Evolutionary conservation across 805 yeast genomes (phyloP).

Genomic region (Teunomyces cretensis): DNA sequence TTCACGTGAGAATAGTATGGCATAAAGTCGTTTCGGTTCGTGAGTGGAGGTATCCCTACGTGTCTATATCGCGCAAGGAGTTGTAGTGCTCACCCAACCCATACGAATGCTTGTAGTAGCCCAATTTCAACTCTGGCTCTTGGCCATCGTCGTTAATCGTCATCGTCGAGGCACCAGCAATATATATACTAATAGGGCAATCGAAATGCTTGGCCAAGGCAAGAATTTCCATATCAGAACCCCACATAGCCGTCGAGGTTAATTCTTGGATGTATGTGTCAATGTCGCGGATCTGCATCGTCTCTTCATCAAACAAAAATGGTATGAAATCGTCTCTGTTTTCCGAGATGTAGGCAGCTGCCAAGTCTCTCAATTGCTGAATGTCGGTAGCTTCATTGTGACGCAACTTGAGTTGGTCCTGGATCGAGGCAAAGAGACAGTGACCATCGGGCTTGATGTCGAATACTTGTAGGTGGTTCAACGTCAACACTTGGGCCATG

Average conservation of each 20-base stretch:
- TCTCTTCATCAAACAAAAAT: constrained; percentile 76
- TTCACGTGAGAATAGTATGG: constrained; percentile 3
- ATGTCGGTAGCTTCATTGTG: constrained; percentile 41
- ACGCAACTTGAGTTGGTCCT: constrained; percentile 69
- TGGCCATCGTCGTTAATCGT: constrained; percentile 58
- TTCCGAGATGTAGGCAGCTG: constrained; percentile 64
- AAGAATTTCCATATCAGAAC: constrained; percentile 88
- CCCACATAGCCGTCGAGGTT: constrained; percentile 88
- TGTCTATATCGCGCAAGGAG: constrained; percentile 42
- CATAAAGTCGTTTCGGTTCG: neutral
- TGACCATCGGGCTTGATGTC: constrained; percentile 93
- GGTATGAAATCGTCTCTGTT: constrained; percentile 76
- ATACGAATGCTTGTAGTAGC: constrained; percentile 79
- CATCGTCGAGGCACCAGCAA: constrained; percentile 73
- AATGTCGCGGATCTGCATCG: constrained; percentile 61
- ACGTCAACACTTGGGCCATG: constrained; percentile 51
- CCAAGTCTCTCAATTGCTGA: constrained; percentile 56
- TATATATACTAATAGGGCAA: constrained; percentile 72
- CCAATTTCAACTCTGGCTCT: constrained; percentile 59
- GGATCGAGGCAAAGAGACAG: constrained; percentile 83
- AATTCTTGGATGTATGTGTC: constrained; percentile 68
- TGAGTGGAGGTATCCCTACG: neutral
- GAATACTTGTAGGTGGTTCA: constrained; percentile 50
- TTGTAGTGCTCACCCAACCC: constrained; percentile 96
- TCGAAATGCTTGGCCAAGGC: constrained; percentile 74